phyloP scores from a whole-genome alignment of 139 green algal genomes.

The Tetraselmis chui region DNA sequence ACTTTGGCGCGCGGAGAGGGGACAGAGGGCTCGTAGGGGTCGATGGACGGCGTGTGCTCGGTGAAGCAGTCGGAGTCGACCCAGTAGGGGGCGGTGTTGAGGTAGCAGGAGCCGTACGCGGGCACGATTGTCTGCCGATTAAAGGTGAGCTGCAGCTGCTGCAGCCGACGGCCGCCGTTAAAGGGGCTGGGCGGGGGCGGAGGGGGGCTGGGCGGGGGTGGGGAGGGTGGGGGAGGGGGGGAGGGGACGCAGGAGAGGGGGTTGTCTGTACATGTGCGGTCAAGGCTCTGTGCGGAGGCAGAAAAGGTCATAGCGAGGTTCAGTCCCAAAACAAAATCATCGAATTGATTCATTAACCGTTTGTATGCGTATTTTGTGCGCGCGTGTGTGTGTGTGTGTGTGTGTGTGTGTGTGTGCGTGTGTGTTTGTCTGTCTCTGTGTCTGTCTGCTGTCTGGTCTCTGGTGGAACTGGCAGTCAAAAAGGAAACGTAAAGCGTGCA shows the following conservation, averaged over 20 bases:
- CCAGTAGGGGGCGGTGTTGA: slow-evolving; percentile 18
- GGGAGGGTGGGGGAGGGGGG: no score
- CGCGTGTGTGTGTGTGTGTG: no score
- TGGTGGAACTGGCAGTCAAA: no score
- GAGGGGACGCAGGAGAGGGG: not conserved
- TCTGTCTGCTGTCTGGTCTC: no score
- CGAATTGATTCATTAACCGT: no score
- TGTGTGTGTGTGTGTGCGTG: no score
- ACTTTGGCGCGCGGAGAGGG: not conserved
- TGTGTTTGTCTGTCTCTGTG: no score
- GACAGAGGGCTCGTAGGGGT: not conserved
- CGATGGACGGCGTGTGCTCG: slow-evolving; percentile 6
- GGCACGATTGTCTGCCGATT: slow-evolving; percentile 12
- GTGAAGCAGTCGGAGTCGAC: slow-evolving; percentile 6
- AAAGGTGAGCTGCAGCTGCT: not conserved
- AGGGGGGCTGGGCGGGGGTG: no score
- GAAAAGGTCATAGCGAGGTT: no score
- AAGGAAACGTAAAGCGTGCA: no score
- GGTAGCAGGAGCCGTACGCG: slow-evolving; percentile 13
- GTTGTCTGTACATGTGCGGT: slow-evolving; percentile 4
- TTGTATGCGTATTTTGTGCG: no score
- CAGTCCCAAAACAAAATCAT: no score
- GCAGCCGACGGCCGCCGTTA: not conserved
- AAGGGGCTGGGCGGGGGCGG: not conserved
- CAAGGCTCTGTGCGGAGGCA: not conserved